Evolutionary conservation across 129 eudicot species (phyloP), one percentile per base, ranked within the genome.

Genomic region (Pulicaria dysenterica): DNA sequence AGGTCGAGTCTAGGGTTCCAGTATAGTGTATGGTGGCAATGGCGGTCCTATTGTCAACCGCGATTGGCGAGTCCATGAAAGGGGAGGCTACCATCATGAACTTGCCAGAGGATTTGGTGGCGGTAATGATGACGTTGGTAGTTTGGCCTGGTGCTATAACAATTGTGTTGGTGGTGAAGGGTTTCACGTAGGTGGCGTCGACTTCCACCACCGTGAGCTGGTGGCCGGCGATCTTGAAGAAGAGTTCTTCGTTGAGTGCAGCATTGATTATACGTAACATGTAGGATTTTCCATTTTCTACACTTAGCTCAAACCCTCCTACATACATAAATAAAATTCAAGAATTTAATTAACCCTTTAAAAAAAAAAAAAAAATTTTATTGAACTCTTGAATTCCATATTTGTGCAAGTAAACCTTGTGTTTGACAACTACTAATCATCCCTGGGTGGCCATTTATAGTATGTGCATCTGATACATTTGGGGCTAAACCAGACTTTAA

Each of bases 211-310:
- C 91, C 6, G 80, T 87, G 59, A 91, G 78, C n/a, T 81, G 70
- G 64, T 91, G 97, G 19, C 95, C 95, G n/a, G 97, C 97, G 67
- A 91, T 87, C 44, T 87, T 91, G 87, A 91, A 91, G 84, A 91
- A 91, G 60, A 91, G 91, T 61, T 91, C 97, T 80, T 91, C 97
- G 58, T 91, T 91, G 82, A 91, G 95, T 31, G 91, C 97, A 69
- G 97, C 95, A 53, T 88, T 91, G 85, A 91, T 67, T 53, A 91
- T 78, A 4, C 97, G 91, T 47, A 91, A 78, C 89, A 91, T 74
- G 81, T 91, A 91, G 3, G 89, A 78, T 77, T 91, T 87, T 40
- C 95, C 97, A 14, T 81, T 78, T 17, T 85, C 83, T 2, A 91
- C 95, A 8, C 70, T 85, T 50, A 91, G 6, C 8, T 69, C 76